Evolutionary conservation across 1,284 basidiomycete species (phyloP).

Genomic region (Chalciporus piperatoides): DNA sequence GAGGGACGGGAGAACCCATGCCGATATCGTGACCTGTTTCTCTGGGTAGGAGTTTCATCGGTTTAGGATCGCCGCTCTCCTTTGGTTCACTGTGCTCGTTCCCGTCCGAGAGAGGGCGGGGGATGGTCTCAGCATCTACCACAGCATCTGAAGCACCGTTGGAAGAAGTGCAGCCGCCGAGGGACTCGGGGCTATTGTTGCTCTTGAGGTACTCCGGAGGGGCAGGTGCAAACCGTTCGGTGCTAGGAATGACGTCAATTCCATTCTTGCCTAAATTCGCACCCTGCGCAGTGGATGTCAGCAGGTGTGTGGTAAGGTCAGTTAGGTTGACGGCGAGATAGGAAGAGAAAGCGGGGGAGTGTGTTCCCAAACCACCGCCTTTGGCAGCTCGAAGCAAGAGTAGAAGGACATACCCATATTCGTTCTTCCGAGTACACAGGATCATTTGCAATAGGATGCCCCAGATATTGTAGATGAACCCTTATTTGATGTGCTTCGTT

Average conservation of each 20-base stretch:
- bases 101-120: neutral
- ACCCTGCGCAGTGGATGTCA: slow-evolving; percentile 48
- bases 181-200: slow-evolving; percentile 36
- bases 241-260: slow-evolving; percentile 65
- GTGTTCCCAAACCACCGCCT: neutral
- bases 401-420: slow-evolving; percentile 66
- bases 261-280: slow-evolving; percentile 75
- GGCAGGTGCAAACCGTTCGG: slow-evolving; percentile 59
- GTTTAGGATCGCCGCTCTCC: slow-evolving; percentile 26
- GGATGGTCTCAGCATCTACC: slow-evolving; percentile 24
- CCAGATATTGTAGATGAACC: slow-evolving; percentile 95
- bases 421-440: slow-evolving; percentile 76
- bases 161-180: slow-evolving; percentile 7
- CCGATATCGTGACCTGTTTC: slow-evolving; percentile 86
- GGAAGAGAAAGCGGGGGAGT: neutral
- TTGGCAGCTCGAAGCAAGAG: neutral
- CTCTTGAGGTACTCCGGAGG: slow-evolving; percentile 54
- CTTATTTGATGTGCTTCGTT: slow-evolving; percentile 85
- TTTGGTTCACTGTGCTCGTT: neutral
- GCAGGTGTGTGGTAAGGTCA: neutral
- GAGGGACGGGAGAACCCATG: slow-evolving; percentile 81
- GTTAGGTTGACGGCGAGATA: neutral
- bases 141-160: slow-evolving; percentile 19
- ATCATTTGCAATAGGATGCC: slow-evolving; percentile 91
- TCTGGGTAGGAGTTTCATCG: slow-evolving; percentile 58